phyloP scores from a whole-genome alignment of 2,329 filamentous ascomycete genomes.

The Didymella sp. region DNA sequence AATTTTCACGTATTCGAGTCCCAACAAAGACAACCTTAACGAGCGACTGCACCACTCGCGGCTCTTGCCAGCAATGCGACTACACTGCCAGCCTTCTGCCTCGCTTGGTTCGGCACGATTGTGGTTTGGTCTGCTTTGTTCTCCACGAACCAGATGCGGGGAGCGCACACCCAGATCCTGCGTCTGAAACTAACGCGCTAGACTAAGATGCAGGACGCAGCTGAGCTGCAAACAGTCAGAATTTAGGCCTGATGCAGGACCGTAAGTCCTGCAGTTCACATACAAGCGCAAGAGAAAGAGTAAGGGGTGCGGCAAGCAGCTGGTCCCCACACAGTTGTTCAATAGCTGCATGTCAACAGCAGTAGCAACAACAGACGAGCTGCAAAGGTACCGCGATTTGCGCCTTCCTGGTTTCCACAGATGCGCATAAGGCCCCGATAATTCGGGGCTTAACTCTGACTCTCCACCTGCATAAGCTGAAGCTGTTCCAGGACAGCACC shows the following conservation, averaged over 20 bases:
- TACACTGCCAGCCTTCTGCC: conserved; percentile 3
- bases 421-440: neutral
- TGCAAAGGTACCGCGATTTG: neutral
- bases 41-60: conserved; percentile 7
- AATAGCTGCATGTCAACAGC: conserved; percentile 2
- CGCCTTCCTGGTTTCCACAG: neutral
- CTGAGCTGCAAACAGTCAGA: conserved; percentile 14
- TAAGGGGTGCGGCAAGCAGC: neutral
- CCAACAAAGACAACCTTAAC: conserved; percentile 17
- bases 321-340: neutral
- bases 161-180: neutral
- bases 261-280: neutral
- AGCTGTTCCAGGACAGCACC: neutral
- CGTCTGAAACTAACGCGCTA: conserved; percentile 10
- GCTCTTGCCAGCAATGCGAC: conserved; percentile 2
- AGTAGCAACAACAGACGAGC: neutral
- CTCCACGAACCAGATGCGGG: conserved; percentile 16
- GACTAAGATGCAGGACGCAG: conserved; percentile 9
- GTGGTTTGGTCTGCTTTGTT: conserved; percentile 4
- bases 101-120: conserved; percentile 5
- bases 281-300: neutral
- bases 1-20: neutral
- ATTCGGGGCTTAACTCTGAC: neutral
- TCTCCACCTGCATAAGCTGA: neutral
- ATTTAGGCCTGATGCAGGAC: conserved; percentile 7